Evolutionary conservation across 768 basidiomycete genomes (phyloP).

Genomic region (Leccinum olivaceopallidum): DNA sequence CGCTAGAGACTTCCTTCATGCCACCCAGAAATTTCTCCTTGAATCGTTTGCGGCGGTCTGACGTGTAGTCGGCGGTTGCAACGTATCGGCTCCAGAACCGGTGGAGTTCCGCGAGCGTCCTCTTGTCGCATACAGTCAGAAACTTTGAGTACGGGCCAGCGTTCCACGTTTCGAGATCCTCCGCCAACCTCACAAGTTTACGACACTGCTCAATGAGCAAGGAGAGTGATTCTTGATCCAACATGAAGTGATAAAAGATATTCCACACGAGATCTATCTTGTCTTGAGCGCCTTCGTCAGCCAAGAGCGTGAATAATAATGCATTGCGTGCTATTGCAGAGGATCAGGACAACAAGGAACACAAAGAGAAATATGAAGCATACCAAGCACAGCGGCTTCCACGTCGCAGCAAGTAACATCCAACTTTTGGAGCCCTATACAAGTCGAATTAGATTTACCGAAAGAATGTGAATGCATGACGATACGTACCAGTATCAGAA

Average conservation of each 20-base stretch:
- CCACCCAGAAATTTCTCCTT: constrained; percentile 22
- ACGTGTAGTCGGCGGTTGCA: constrained; percentile 14
- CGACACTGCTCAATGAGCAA: constrained; percentile 31
- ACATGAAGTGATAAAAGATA: constrained; percentile 31
- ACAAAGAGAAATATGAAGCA: neutral
- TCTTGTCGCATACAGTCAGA: constrained; percentile 22
- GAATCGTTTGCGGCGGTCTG: constrained; percentile 13
- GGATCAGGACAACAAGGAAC: neutral
- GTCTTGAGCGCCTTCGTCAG: constrained; percentile 21
- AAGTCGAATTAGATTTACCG: neutral
- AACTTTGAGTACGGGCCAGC: constrained; percentile 29
- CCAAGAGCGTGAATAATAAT: constrained; percentile 29
- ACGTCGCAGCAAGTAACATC: constrained; percentile 34
- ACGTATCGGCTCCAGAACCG: constrained; percentile 24
- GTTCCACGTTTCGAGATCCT: constrained; percentile 25
- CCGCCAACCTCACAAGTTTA: constrained; percentile 20
- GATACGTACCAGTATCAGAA: constrained; percentile 11
- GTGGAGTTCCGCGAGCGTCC: constrained; percentile 26
- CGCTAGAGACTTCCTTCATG: constrained; percentile 14
- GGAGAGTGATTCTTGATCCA: constrained; percentile 25
- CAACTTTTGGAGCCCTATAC: constrained; percentile 25
- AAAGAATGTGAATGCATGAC: neutral
- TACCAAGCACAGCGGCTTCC: constrained; percentile 32
- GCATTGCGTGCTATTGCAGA: constrained; percentile 29
- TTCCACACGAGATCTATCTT: constrained; percentile 29